phyloP scores from a whole-genome alignment of 2,329 filamentous ascomycete genomes.

The Penicillium corylophilum region DNA sequence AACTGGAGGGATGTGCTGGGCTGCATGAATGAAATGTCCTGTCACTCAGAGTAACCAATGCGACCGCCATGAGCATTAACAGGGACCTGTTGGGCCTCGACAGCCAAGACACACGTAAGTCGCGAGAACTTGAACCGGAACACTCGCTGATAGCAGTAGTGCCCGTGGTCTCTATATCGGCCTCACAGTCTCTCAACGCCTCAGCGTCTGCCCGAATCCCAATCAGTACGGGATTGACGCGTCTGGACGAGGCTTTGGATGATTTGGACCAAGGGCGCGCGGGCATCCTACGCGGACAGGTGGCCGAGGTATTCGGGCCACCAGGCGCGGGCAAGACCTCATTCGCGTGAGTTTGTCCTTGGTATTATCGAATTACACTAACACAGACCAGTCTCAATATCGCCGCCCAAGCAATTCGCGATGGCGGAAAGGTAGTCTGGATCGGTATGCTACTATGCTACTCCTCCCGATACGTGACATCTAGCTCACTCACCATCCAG shows the following conservation, averaged over 20 bases:
- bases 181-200: slow-evolving; percentile 37
- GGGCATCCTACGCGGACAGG: slow-evolving; percentile 66
- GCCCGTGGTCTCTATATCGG: slow-evolving; percentile 35
- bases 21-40: not conserved
- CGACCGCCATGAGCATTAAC: slow-evolving; percentile 23
- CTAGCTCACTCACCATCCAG: slow-evolving; percentile 29
- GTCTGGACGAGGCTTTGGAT: slow-evolving; percentile 45
- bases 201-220: slow-evolving; percentile 20
- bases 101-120: slow-evolving; percentile 32
- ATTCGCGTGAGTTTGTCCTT: slow-evolving; percentile 61
- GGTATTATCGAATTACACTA: not conserved
- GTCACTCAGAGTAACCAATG: not conserved
- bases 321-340: slow-evolving; percentile 83
- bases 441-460: slow-evolving; percentile 70
- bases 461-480: not conserved
- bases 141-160: slow-evolving; percentile 18
- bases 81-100: slow-evolving; percentile 34
- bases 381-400: slow-evolving; percentile 62
- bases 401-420: slow-evolving; percentile 61
- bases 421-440: slow-evolving; percentile 70
- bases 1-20: not conserved
- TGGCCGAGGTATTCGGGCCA: slow-evolving; percentile 86
- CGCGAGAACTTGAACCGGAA: not conserved
- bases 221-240: slow-evolving; percentile 47
- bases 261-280: slow-evolving; percentile 5